phyloP scores from a whole-genome alignment of 2,329 filamentous ascomycete genomes.

The Diatrype stigma region DNA sequence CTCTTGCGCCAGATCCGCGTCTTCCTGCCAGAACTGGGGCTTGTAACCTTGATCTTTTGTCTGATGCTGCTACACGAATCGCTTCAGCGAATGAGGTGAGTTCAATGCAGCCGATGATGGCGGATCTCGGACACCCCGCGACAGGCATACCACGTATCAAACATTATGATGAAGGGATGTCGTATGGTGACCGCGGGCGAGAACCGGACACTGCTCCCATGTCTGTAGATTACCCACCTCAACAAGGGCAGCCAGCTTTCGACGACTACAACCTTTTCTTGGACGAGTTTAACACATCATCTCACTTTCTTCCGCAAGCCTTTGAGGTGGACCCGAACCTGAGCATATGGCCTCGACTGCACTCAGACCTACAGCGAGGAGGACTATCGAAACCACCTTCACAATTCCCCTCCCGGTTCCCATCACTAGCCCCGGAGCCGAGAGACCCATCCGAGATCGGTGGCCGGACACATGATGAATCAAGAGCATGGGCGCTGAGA shows the following conservation, averaged over 20 bases:
- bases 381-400: conserved; percentile 45
- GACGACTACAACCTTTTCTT: conserved; percentile 58
- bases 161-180: conserved; percentile 44
- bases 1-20: conserved; percentile 44
- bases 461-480: conserved; percentile 38
- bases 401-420: conserved; percentile 51
- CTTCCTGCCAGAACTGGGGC: conserved; percentile 41
- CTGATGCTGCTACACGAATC: conserved; percentile 52
- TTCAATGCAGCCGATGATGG: conserved; percentile 47
- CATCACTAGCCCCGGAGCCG: conserved; percentile 50
- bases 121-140: conserved; percentile 38
- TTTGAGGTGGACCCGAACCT: conserved; percentile 52
- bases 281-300: conserved; percentile 51
- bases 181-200: conserved; percentile 45
- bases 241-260: conserved; percentile 37
- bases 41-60: conserved; percentile 56
- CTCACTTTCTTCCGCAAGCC: conserved; percentile 51
- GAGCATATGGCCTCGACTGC: conserved; percentile 45
- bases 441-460: conserved; percentile 38
- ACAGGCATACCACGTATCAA: conserved; percentile 42
- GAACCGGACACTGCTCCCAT: conserved; percentile 40
- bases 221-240: conserved; percentile 35
- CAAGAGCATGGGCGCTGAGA: conserved; percentile 35
- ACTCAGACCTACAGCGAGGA: conserved; percentile 34
- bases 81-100: conserved; percentile 51